Base-by-base conservation (phyloP, 169 alveolate species). In the Plasmodium berghei region DNA sequence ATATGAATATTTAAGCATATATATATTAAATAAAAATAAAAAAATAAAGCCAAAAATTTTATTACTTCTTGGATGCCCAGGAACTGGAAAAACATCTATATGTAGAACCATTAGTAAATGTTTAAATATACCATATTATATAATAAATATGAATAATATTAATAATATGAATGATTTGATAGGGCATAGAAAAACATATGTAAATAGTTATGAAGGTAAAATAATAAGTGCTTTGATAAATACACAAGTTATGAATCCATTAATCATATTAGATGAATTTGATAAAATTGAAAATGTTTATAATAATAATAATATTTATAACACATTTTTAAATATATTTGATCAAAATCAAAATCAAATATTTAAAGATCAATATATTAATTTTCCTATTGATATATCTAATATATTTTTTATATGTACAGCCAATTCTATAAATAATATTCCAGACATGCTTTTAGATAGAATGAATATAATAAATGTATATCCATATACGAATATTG, bases 161-260 rank as follows among this genome's bases (percentile, higher is more conserved):
- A 93, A 94, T 67, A 99, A 97, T 66, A 97, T 96, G 54, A 98
- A 99, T n/a, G 98, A 97, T 61, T 88, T 98, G 26, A 94, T 96
- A 54, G 99, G 99, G 0, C 99, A 97, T 73, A 92, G 99, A 28
- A 94, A 99, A 45, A 98, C 99, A 5, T 98, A 98, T 88, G 97
- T 98, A 3, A 99, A 99, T n/a, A 97, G 99, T 34, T 92, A 96
- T 87, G 99, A 99, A 46, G 99, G 99, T 0, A 96, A 96, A 93
- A 83, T 97, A 42, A 93, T 97, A 16, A 91, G 94, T 69, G 96
- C 98, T 0, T 73, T 96, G 18, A 93, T 95, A 73, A 62, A 90
- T 34, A 93, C 98, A 10, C 92, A 93, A 70, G 89, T 96, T 10
- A 96, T 95, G 94, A 97, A 97, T 89, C 98, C 98, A 12, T 93